Conservation (phyloP, 2,329 filamentous ascomycete species). For the Aschersonia sp. region DNA sequence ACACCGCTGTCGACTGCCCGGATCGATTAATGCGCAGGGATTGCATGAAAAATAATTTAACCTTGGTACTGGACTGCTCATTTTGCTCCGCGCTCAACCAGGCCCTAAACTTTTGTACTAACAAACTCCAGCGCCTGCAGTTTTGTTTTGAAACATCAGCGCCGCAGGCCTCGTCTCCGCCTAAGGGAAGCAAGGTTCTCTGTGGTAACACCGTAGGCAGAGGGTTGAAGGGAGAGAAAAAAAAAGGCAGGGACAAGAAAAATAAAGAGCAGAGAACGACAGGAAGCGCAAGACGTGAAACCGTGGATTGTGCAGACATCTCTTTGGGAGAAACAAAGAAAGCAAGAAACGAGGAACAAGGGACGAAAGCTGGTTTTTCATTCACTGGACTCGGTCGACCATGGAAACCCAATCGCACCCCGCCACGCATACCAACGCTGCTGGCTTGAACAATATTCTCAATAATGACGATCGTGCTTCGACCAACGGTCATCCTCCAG, state of each 20-base stretch:
- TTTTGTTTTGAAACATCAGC: not conserved
- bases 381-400: not conserved
- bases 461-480: conserved; percentile 19
- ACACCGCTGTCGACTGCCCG: not conserved
- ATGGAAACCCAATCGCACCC: conserved; percentile 9
- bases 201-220: no score
- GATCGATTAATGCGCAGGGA: not conserved
- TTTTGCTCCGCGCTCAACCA: not conserved
- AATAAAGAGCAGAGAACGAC: not conserved
- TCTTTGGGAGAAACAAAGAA: no score
- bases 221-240: no score
- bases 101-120: not conserved
- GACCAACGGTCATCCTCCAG: conserved; percentile 12
- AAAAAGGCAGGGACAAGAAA: no score
- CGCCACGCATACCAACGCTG: conserved; percentile 14
- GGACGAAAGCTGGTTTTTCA: not conserved
- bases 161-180: not conserved
- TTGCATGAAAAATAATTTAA: not conserved
- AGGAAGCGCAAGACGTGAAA: no score
- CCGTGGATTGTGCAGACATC: no score
- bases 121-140: not conserved
- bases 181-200: not conserved
- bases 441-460: conserved; percentile 23
- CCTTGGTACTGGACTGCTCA: not conserved
- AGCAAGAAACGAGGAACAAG: not conserved